Base-by-base conservation (phyloP, 176 grass and related monocot species). In the Triticum aestivum region DNA sequence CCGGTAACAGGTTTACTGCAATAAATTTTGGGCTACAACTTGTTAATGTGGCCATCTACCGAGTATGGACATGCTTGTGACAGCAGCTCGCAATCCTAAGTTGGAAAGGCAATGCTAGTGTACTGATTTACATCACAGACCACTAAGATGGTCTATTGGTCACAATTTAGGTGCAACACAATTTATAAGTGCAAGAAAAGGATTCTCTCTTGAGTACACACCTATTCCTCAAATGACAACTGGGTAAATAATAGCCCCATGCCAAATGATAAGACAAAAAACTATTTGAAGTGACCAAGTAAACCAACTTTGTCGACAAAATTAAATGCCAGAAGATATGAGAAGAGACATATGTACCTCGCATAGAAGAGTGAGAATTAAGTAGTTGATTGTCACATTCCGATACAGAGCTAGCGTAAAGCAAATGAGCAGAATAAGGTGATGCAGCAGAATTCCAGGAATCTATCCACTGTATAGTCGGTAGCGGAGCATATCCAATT, bases 321-420 rank as follows among this genome's bases (percentile, higher is more conserved):
- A 82, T 15, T 62, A 51, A 79, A 85, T 76, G 30, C 17, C 39
- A 77, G 21, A 3, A 71, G 65, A 56, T 64, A 70, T 56, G 12
- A 91, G 62, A 87, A 81, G 77, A 72, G 42, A 75, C 26, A 33
- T 77, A 81, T 65, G 37, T 94, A 99, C 97, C 97, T 96, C 90
- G 1, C 97, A 99, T 13, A 89, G 45, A 68, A 99, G 97, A 35
- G 87, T 75, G 66, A 96, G 89, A 88, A 96, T 89, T 35, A 99
- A 90, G 87, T 96, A 99, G 82, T 99, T 99, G 89, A 99, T 96
- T 26, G 94, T 94, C 34, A 96, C 89, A 85, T 99, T 89, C 85
- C 90, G 86, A 69, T 94, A 93, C 4, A 96, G 86, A 85, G 90
- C 92, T 80, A 96, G 38, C 34, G 97, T 93, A 88, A 96, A 99